Evolutionary conservation across 2,329 filamentous ascomycete genomes (phyloP).

Genomic region (Pseudophaeomoniella oleicola): DNA sequence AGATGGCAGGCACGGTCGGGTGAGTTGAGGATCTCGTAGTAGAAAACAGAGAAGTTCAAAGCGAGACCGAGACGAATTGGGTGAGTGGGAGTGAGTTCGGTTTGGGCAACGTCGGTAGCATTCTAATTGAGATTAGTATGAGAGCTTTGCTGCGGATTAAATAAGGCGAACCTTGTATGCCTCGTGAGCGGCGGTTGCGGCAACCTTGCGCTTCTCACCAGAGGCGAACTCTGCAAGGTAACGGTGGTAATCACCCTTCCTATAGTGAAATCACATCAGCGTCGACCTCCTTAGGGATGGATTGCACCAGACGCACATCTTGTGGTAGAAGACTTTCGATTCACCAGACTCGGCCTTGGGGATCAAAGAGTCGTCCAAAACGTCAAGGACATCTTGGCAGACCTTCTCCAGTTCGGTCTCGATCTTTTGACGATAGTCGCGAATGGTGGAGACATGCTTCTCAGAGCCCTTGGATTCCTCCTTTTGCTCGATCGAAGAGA

Average conservation of each 20-base stretch:
- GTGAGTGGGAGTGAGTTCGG: slow-evolving; percentile 91
- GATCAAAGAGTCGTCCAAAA: slow-evolving; percentile 84
- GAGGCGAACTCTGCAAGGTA: slow-evolving; percentile 89
- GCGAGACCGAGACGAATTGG: slow-evolving; percentile 95
- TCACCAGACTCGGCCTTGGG: slow-evolving; percentile 92
- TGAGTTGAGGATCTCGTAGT: slow-evolving; percentile 98
- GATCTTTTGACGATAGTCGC: slow-evolving; percentile 97
- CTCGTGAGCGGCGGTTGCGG: slow-evolving; percentile 76
- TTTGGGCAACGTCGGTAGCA: slow-evolving; percentile 95
- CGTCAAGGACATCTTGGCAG: slow-evolving; percentile 94
- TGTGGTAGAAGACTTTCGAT: slow-evolving; percentile 99
- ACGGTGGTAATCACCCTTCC: slow-evolving; percentile 96
- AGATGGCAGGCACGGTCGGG: slow-evolving; percentile 95
- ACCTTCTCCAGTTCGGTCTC: slow-evolving; percentile 94
- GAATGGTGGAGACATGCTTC: slow-evolving; percentile 86
- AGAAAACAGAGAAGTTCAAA: slow-evolving; percentile 98
- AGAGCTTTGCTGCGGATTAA: background rate
- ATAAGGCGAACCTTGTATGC: slow-evolving; percentile 73
- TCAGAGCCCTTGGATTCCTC: slow-evolving; percentile 97
- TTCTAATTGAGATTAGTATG: slow-evolving; percentile 40
- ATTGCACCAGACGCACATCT: slow-evolving; percentile 59
- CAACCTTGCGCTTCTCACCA: slow-evolving; percentile 80
- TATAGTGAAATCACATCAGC: slow-evolving; percentile 22
- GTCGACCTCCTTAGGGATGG: background rate
- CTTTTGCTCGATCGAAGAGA: slow-evolving; percentile 99